Conservation (phyloP, 129 eudicot genomes). For the Lonicera japonica region DNA sequence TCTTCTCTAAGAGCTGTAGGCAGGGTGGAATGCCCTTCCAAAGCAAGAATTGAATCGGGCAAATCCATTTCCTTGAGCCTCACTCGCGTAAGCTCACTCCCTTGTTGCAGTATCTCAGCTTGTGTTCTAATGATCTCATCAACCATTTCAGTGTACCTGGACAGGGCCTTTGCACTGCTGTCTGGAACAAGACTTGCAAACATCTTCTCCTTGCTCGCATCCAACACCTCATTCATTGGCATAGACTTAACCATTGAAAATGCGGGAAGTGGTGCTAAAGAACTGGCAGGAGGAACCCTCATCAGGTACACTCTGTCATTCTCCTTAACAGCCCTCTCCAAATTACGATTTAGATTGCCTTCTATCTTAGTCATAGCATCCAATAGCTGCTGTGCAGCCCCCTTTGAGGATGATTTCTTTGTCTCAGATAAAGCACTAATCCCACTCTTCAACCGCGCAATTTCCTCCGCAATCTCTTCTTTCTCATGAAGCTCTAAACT, state of each 20-base stretch:
- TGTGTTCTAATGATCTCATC: conserved; percentile 93
- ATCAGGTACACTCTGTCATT: conserved; percentile 94
- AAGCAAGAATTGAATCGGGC: conserved; percentile 85
- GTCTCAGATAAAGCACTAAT: conserved; percentile 63
- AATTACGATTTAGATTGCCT: conserved; percentile 54
- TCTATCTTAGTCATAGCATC: conserved; percentile 81
- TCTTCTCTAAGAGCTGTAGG: conserved; percentile 81
- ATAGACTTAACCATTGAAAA: conserved; percentile 87
- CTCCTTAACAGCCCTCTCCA: conserved; percentile 92
- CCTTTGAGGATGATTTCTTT: conserved; percentile 71
- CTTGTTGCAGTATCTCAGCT: conserved; percentile 94
- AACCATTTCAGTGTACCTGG: conserved; percentile 96
- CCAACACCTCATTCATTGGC: conserved; percentile 79
- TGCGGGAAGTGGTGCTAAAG: conserved; percentile 82
- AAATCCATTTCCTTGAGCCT: conserved; percentile 96
- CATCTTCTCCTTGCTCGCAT: conserved; percentile 93
- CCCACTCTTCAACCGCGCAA: conserved; percentile 87
- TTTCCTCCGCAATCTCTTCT: conserved; percentile 98
- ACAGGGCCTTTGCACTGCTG: conserved; percentile 88
- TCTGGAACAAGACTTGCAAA: conserved; percentile 96
- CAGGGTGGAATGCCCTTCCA: conserved; percentile 74
- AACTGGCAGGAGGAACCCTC: conserved; percentile 87
- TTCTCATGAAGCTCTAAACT: conserved; percentile 91
- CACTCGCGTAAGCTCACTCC: conserved; percentile 98
- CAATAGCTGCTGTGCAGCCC: conserved; percentile 88